These are phyloP conservation scores for Penicillium paxilli DNA, from an alignment of 495 filamentous ascomycete species.

Conservation along the genomic window DNA sequence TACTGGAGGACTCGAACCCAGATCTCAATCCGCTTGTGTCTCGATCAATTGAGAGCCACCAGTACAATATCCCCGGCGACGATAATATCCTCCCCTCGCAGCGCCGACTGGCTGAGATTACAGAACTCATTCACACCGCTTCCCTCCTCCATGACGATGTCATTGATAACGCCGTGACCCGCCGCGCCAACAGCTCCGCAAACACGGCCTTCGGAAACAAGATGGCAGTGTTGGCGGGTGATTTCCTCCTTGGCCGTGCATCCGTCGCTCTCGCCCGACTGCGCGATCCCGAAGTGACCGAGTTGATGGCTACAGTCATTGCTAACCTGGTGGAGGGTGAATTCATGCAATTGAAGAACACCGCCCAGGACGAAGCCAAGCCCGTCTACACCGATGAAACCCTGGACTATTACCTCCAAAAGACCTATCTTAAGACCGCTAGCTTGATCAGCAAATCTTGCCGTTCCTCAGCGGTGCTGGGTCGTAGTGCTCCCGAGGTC, in stretches of 20 bases:
- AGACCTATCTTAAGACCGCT: conserved; percentile 97
- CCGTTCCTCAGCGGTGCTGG: conserved; percentile 83
- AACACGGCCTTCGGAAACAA: conserved; percentile 97
- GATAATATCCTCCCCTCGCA: conserved; percentile 67
- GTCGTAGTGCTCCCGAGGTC: conserved; percentile 70
- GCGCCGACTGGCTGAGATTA: conserved; percentile 91
- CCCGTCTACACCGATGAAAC: conserved; percentile 84
- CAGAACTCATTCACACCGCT: conserved; percentile 95
- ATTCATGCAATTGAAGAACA: conserved; percentile 99
- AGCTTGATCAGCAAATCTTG: conserved; percentile 95
- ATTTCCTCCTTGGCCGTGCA: conserved; percentile 89
- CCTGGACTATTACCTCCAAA: conserved; percentile 93
- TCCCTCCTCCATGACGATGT: conserved; percentile 98
- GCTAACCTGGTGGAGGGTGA: conserved; percentile 97
- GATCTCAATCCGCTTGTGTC: conserved; percentile 54
- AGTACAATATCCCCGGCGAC: conserved; percentile 42
- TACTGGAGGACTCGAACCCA: conserved; percentile 85
- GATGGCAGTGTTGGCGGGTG: conserved; percentile 95
- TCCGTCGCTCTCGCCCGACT: conserved; percentile 91
- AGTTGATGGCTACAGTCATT: conserved; percentile 93
- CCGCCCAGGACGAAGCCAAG: conserved; percentile 77
- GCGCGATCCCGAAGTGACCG: conserved; percentile 88
- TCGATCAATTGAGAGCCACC: conserved; percentile 46
- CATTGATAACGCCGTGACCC: conserved; percentile 84
- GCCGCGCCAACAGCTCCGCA: conserved; percentile 80